Evolutionary conservation across 257 asterid genomes (phyloP).

Genomic region (Scutellaria galericulata): DNA sequence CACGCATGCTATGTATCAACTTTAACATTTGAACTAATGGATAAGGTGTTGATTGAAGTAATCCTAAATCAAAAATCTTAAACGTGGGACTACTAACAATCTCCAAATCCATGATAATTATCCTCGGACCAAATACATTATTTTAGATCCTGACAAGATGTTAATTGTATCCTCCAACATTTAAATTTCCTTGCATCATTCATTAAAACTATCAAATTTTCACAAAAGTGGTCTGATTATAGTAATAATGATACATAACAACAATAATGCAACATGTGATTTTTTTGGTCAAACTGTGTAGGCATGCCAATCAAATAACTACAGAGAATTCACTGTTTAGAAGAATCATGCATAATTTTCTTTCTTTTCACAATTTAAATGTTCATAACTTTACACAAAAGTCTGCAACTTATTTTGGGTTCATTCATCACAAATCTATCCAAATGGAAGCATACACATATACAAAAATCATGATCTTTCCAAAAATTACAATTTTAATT

Average conservation of each 20-base stretch:
- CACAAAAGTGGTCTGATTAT: background rate
- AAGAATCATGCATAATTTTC: no score
- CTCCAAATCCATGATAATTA: constrained; percentile 14
- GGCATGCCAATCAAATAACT: constrained; percentile 17
- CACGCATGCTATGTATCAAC: no score
- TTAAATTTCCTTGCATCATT: constrained; percentile 12
- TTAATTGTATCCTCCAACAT: background rate
- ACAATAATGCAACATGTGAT: constrained; percentile 19
- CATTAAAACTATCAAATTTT: constrained; percentile 4
- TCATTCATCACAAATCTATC: no score
- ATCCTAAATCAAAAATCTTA: constrained; percentile 23
- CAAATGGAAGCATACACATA: no score
- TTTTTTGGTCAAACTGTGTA: constrained; percentile 29
- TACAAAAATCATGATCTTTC: no score
- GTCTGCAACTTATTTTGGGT: no score
- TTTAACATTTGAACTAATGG: no score
- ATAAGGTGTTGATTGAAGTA: constrained; percentile 19
- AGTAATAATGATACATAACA: no score
- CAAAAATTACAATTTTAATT: no score
- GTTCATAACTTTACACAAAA: no score
- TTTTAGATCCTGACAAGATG: constrained; percentile 23
- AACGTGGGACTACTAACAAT: constrained; percentile 6
- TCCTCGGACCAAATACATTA: constrained; percentile 17
- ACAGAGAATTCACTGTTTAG: background rate
- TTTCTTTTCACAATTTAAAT: no score